These are phyloP conservation scores for Amaranthus palmeri DNA, from an alignment of 148 eudicot species.

Conservation along the genomic window DNA sequence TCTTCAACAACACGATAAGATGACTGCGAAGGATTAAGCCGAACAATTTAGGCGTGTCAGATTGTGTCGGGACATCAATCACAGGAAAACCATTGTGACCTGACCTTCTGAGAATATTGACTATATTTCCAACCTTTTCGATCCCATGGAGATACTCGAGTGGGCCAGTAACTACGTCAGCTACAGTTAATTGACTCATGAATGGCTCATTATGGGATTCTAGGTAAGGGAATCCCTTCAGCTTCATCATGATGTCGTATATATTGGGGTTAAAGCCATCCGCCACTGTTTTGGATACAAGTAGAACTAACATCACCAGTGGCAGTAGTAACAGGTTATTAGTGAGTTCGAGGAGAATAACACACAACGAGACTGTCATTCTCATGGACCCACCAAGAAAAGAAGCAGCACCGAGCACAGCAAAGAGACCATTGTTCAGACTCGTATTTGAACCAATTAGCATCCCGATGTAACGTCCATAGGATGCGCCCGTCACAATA, in stretches of 20 bases:
- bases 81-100: conserved; percentile 91
- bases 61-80: conserved; percentile 58
- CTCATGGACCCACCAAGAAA: conserved; percentile 96
- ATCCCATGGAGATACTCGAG: conserved; percentile 69
- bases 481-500: conserved; percentile 80
- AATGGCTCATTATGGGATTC: conserved; percentile 86
- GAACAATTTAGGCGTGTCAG: conserved; percentile 49
- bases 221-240: conserved; percentile 84
- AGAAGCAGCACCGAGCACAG: conserved; percentile 86
- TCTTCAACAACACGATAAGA: conserved; percentile 66
- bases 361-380: conserved; percentile 85
- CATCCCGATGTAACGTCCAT: conserved; percentile 83
- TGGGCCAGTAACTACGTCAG: conserved; percentile 78
- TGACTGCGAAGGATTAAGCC: conserved; percentile 77
- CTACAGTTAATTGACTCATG: conserved; percentile 83
- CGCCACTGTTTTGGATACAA: conserved; percentile 83
- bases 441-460: conserved; percentile 54
- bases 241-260: conserved; percentile 65
- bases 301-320: conserved; percentile 75
- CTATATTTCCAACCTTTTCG: conserved; percentile 72
- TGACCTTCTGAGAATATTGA: conserved; percentile 53
- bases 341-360: conserved; percentile 79
- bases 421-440: conserved; percentile 81
- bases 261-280: conserved; percentile 71
- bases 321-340: conserved; percentile 75